Base-by-base conservation (phyloP, 2,329 filamentous ascomycete species). In the Fonsecaea nubica region DNA sequence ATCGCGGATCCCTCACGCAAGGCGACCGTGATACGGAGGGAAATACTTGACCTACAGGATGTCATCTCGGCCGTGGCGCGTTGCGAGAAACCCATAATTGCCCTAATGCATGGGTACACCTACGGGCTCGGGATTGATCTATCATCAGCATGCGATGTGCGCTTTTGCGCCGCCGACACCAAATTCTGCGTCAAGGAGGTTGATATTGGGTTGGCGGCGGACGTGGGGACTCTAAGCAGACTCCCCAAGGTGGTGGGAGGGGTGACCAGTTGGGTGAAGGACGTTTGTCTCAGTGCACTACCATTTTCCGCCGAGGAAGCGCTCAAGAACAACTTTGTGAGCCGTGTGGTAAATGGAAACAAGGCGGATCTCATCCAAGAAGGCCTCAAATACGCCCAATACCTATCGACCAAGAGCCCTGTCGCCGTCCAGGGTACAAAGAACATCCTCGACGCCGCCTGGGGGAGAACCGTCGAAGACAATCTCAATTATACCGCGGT, bases 1-100 rank as follows among this genome's bases (percentile, higher is more conserved):
- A 66, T 71, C 15, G 59, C 66, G 10, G 92, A 96, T 75, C 76
- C 82, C 0, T 90, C 90, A 2, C 85, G 92, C 69, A 86, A 81
- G 71, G 89, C 90, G 0, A 83, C 84, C 40, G 74, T 74, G 3
- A 74, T 93, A 58, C 85, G 91, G 57, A 85, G 88, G 36, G 86
- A 92, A 76, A 89, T 98, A 65, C 79, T 84, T 67, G 88, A 92
- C 69, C 96, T 97, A 77, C 95, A 99, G 78, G 85, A 86, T 59
- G 90, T 89, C 74, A 88, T 99, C 69, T 85, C 84, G 0, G 85
- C 88, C 13, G 81, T 96, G 61, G 94, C 97, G 77, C 88, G 85
- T 72, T 98, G 94, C 79, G 91, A 95, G 80, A 98, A 98, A 80
- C 92, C 92, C 67, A 92, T 97, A 38, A 90, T 98, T 65, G 89